A percentile compares a stretch with the other conserved stretches of the same genome.
Conservation (phyloP, 129 eudicot species). For the sunflower (Helianthus annuus) region DNA sequence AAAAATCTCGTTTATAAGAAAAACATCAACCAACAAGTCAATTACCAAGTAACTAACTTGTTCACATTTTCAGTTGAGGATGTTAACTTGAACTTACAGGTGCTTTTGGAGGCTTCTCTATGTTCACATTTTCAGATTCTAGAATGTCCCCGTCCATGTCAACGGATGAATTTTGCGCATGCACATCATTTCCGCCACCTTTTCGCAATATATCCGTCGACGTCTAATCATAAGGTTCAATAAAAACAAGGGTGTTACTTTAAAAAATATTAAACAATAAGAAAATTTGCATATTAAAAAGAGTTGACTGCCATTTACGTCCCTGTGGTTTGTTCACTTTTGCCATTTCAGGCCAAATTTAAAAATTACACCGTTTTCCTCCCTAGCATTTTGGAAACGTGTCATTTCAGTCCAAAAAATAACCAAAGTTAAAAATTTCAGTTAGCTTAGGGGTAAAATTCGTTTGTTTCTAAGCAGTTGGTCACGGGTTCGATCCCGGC, state of each 20-base stretch:
- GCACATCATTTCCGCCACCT: constrained; percentile 33
- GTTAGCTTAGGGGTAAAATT: no score
- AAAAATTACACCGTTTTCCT: no score
- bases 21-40: not conserved
- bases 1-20: not conserved
- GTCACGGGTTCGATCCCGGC: no score
- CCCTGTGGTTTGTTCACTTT: no score
- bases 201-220: constrained; percentile 53
- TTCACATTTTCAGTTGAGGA: no score
- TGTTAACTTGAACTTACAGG: constrained; percentile 43
- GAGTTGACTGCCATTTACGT: no score
- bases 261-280: constrained; percentile 9
- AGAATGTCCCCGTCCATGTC: constrained; percentile 37
- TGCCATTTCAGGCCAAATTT: no score
- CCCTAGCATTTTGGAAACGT: no score
- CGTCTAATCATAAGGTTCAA: constrained; percentile 45
- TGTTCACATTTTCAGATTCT: constrained; percentile 37
- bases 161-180: constrained; percentile 18
- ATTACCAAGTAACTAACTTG: not conserved
- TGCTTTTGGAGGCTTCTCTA: constrained; percentile 58
- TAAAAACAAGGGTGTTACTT: not conserved
- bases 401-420: no score
- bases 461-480: no score
- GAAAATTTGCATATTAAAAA: not conserved
- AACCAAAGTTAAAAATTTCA: no score